These are phyloP conservation scores for Lizonia empirigonia DNA, from an alignment of 2,329 filamentous ascomycete genomes.

Conservation along the genomic window DNA sequence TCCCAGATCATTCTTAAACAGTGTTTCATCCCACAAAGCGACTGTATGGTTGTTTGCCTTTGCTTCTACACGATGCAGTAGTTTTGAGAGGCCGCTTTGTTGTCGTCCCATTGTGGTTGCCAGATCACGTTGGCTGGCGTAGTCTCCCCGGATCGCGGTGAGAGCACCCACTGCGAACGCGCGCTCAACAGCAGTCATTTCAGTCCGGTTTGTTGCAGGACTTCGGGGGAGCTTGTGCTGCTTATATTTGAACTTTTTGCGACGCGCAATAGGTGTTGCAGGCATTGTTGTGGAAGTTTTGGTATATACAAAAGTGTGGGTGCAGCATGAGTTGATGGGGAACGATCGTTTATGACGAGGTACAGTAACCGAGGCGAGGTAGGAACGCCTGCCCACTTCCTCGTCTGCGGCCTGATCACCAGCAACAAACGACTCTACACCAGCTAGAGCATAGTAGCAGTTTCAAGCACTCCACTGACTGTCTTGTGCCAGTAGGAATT, in stretches of 20 bases:
- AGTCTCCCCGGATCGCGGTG: background rate
- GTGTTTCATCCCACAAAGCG: background rate
- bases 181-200: background rate
- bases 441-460: background rate
- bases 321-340: background rate
- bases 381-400: too few species aligned
- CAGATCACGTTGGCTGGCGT: background rate
- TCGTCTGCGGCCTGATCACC: background rate
- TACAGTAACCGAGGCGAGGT: too few species aligned
- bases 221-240: background rate
- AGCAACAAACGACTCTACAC: background rate
- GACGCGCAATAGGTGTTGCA: background rate
- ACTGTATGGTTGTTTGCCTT: background rate
- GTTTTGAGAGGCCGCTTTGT: background rate
- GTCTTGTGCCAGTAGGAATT: too few species aligned
- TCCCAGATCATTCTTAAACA: background rate
- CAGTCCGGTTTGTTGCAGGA: background rate
- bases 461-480: background rate
- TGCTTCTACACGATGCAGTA: background rate
- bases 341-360: background rate
- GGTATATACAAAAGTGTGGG: background rate
- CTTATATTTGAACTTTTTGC: background rate
- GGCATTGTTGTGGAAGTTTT: background rate
- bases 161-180: background rate
- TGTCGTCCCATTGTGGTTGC: background rate